A percentile compares a stretch with the other conserved stretches of the same genome.
These are phyloP conservation scores for Phyllosticta citriasiana DNA, from an alignment of 2,329 filamentous ascomycete genomes.

Conservation along the genomic window DNA sequence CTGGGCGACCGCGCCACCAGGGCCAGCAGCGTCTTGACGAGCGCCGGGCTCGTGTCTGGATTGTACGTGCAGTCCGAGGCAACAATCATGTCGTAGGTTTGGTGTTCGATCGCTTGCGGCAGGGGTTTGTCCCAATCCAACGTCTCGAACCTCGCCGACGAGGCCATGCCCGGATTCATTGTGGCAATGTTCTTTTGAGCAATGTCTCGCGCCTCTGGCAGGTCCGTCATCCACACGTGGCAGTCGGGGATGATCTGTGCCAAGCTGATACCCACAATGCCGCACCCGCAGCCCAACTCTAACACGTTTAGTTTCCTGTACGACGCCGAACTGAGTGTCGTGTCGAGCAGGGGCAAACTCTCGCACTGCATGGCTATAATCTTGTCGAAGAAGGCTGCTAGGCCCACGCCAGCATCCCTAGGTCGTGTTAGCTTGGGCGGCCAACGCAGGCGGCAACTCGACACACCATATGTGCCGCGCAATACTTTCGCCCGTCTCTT, in stretches of 20 bases:
- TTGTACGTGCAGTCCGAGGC: slow-evolving; percentile 69
- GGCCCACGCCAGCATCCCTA: slow-evolving; percentile 50
- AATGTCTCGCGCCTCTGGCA: slow-evolving; percentile 54
- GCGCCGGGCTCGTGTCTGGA: slow-evolving; percentile 51
- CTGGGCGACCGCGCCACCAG: slow-evolving; percentile 40
- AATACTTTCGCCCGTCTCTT: slow-evolving; percentile 64
- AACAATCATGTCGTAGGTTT: slow-evolving; percentile 49
- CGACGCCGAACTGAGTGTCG: slow-evolving; percentile 26
- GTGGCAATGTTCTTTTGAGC: slow-evolving; percentile 44
- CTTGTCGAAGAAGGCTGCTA: slow-evolving; percentile 43
- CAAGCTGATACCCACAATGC: slow-evolving; percentile 55
- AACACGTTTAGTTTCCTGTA: slow-evolving; percentile 41
- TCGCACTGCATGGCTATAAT: slow-evolving; percentile 24
- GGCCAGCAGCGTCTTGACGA: slow-evolving; percentile 47
- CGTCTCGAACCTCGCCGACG: slow-evolving; percentile 37
- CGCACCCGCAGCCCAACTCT: slow-evolving; percentile 59
- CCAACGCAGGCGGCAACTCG: background rate
- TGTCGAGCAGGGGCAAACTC: slow-evolving; percentile 23
- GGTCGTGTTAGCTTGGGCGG: slow-evolving; percentile 1
- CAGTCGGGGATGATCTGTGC: slow-evolving; percentile 43
- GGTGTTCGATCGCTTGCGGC: slow-evolving; percentile 24
- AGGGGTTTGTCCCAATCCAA: slow-evolving; percentile 55
- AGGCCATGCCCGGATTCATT: slow-evolving; percentile 33
- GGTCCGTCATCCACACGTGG: slow-evolving; percentile 53
- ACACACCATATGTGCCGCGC: slow-evolving; percentile 59